Percentiles rank a stretch among this genome's conserved stretches.
These are phyloP conservation scores for Pulveroboletus ravenelii DNA, from an alignment of 768 basidiomycete species.

Conservation along the genomic window DNA sequence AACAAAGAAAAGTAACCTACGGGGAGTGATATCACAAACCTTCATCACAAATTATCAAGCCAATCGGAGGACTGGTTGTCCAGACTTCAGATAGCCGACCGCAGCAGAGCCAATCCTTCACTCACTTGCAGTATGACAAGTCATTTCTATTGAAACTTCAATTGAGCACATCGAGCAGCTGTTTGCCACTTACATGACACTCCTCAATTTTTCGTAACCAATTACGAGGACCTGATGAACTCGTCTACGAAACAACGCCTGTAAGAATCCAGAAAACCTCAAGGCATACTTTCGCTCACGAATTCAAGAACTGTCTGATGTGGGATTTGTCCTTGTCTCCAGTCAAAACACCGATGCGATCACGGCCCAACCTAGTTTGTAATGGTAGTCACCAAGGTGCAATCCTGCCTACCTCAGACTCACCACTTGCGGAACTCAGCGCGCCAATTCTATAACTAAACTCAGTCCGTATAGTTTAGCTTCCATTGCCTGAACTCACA, in stretches of 20 bases:
- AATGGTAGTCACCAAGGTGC: neutral
- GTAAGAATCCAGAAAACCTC: neutral
- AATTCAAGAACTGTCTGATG: conserved; percentile 70
- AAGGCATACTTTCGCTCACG: conserved; percentile 39
- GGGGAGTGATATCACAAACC: conserved; percentile 37
- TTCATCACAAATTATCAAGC: conserved; percentile 93
- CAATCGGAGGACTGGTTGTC: conserved; percentile 73
- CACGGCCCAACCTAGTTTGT: conserved; percentile 46
- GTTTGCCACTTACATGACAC: conserved; percentile 59
- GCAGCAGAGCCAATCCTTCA: neutral
- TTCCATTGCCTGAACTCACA: conserved; percentile 39
- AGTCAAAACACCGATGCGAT: conserved; percentile 52
- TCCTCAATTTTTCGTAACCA: conserved; percentile 87
- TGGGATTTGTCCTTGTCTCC: conserved; percentile 54
- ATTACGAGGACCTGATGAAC: conserved; percentile 86
- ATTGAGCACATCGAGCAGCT: neutral
- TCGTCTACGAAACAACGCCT: conserved; percentile 38
- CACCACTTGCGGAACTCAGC: conserved; percentile 95
- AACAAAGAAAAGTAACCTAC: neutral
- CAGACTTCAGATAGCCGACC: neutral
- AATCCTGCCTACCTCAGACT: conserved; percentile 24
- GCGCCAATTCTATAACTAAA: conserved; percentile 75
- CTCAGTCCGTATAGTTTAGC: neutral
- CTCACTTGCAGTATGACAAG: conserved; percentile 62
- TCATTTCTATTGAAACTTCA: conserved; percentile 39